A percentile compares a stretch with the other conserved stretches of the same genome.
phyloP scores from a whole-genome alignment of 73 alveolate species.

The Paraurostyla sp. region DNA sequence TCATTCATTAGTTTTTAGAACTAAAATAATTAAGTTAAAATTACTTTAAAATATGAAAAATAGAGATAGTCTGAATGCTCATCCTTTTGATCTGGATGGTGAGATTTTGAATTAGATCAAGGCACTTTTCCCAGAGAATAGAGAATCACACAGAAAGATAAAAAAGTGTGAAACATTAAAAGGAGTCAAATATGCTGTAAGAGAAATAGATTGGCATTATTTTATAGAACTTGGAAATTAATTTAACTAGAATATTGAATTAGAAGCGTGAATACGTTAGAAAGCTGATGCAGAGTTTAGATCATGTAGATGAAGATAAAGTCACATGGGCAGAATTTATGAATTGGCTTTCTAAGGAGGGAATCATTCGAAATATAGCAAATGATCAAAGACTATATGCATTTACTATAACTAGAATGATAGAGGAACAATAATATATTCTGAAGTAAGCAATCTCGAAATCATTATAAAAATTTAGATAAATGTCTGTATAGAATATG shows the following conservation, averaged over 20 bases:
- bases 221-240: not conserved
- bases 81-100: conserved; percentile 44
- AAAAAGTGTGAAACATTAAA: conserved; percentile 13
- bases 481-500: not conserved
- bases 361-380: conserved; percentile 50
- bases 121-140: conserved; percentile 52
- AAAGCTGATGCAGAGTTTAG: conserved; percentile 6
- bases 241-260: conserved; percentile 19
- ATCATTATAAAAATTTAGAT: not conserved
- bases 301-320: conserved; percentile 29
- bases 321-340: conserved; percentile 65
- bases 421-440: not conserved
- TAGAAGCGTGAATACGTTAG: not conserved
- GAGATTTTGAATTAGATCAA: conserved; percentile 30
- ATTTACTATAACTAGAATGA: conserved; percentile 45
- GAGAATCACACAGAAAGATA: not conserved
- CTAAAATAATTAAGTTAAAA: too few relatives aligned
- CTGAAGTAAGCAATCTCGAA: not conserved
- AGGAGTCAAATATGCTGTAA: conserved; percentile 9
- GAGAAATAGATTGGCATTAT: not conserved
- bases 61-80: conserved; percentile 17
- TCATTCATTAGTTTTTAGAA: too few relatives aligned
- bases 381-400: conserved; percentile 58
- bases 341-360: conserved; percentile 64
- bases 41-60: not conserved